phyloP scores from a whole-genome alignment of 768 basidiomycete genomes.

The Boletus rubroflammeus region DNA sequence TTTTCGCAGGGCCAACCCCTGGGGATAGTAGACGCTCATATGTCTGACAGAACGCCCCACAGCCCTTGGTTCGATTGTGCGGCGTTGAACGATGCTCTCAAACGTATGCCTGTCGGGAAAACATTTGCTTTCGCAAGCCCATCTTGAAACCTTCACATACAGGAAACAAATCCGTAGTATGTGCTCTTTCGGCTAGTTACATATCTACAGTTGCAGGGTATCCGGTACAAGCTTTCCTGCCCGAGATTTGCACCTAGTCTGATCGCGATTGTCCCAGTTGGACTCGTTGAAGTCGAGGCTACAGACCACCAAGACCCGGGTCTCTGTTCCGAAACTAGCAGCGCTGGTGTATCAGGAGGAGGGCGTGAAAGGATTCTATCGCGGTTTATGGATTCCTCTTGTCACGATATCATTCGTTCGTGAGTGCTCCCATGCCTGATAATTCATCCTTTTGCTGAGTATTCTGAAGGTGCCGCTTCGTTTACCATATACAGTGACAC shows the following conservation, averaged over 20 bases:
- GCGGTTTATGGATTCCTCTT: constrained; percentile 88
- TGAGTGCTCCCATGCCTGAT: constrained; percentile 41
- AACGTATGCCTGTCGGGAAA: constrained; percentile 44
- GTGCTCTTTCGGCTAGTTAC: constrained; percentile 87
- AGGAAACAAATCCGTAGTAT: constrained; percentile 87
- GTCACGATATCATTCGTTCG: constrained; percentile 96
- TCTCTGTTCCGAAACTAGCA: constrained; percentile 71
- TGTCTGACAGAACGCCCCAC: constrained; percentile 42
- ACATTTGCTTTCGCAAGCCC: background rate
- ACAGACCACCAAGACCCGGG: constrained; percentile 75
- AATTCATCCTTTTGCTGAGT: constrained; percentile 3
- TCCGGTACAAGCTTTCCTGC: constrained; percentile 46
- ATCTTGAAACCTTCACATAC: constrained; percentile 11
- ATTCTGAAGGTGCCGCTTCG: constrained; percentile 69
- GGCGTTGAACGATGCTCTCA: constrained; percentile 61
- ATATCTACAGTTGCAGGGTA: constrained; percentile 92
- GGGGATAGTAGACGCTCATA: constrained; percentile 20
- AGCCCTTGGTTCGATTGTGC: constrained; percentile 61
- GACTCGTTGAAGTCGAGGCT: constrained; percentile 93
- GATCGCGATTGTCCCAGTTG: constrained; percentile 46
- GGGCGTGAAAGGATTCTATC: constrained; percentile 86
- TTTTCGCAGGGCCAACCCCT: background rate
- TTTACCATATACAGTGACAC: constrained; percentile 89
- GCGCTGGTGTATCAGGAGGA: constrained; percentile 76
- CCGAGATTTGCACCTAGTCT: background rate